Percentiles rank a stretch among this genome's conserved stretches.
phyloP scores from a whole-genome alignment of 1,284 basidiomycete species.

The Coniferiporia sulphurascens region DNA sequence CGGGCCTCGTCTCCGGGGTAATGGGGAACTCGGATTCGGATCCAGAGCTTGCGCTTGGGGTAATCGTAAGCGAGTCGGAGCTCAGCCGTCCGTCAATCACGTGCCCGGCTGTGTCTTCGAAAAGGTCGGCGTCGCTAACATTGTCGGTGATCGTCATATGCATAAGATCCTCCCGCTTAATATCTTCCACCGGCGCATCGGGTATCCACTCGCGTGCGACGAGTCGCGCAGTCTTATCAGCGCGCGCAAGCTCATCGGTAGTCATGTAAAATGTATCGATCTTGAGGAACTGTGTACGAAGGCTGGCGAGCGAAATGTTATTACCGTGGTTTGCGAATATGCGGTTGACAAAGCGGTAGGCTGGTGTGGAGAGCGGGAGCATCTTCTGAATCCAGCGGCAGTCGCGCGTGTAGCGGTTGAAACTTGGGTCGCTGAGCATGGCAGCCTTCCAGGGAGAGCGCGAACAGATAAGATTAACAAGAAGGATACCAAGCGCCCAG shows the following conservation, averaged over 20 bases:
- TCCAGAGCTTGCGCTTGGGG: slow-evolving; percentile 3
- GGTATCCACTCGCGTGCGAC: slow-evolving; percentile 12
- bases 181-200: background rate
- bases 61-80: slow-evolving; percentile 12
- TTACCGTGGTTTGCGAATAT: slow-evolving; percentile 26
- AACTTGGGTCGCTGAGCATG: slow-evolving; percentile 51
- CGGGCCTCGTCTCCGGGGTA: slow-evolving; percentile 21
- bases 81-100: background rate
- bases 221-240: slow-evolving; percentile 7
- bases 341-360: slow-evolving; percentile 32
- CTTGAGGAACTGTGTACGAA: slow-evolving; percentile 24
- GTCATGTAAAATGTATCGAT: slow-evolving; percentile 26
- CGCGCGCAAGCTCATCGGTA: background rate
- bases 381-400: slow-evolving; percentile 42
- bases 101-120: background rate
- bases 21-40: slow-evolving; percentile 21
- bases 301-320: slow-evolving; percentile 26
- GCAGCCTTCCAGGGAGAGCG: slow-evolving; percentile 69
- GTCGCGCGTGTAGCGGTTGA: slow-evolving; percentile 45
- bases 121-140: background rate
- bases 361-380: slow-evolving; percentile 42
- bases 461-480: slow-evolving; percentile 63
- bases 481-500: slow-evolving; percentile 66
- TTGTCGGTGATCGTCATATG: slow-evolving; percentile 1
- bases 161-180: background rate